Evolutionary conservation across 2,329 filamentous ascomycete species (phyloP), one percentile per base, ranked within the genome.

Genomic region (Myriosclerotinia curreyana): DNA sequence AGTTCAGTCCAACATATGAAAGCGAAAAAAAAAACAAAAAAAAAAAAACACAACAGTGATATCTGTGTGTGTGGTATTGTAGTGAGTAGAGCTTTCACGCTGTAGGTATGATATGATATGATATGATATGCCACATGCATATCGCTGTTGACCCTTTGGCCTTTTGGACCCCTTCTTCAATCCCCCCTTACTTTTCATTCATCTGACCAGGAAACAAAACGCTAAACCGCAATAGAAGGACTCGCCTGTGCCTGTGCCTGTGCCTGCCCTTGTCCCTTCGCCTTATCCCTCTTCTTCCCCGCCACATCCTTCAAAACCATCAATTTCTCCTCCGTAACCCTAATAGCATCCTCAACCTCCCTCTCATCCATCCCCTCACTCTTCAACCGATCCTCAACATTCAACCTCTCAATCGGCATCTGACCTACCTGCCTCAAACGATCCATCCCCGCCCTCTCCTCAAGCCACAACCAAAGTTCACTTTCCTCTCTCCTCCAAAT

Each of bases 261-360:
- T 12, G 28, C 14, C 34, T 56, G 25, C 34, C 8, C n/a, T 22
- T 28, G 46, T 49, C 12, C 22, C 46, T 28, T 12, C 14, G 9
- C 17, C 17, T 34, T 44, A 25, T 38, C 46, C 48, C 66, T 70
- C 55, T 66, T 68, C 69, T 69, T 73, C 64, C 84, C 83, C 60
- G 94, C 82, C 38, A 91, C 89, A 50, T 84, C 82, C 76, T 93
- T 93, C 67, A 99, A 77, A 50, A 89, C 84, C 63, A 84, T 82
- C 40, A 99, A 78, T 72, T 91, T 89, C 79, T 96, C 89, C 74
- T 97, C 91, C 3, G 94, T 97, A 38, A 96, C 69, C 40, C 84
- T 82, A 64, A 75, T 75, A 5, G 73, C 72, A 53, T 67, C 68
- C 55, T 75, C 72, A n/a, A 75, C 64, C 38, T 74, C 71, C 25